Base-by-base conservation (phyloP, 345 rosid species). In the Hypericum androsaemum region DNA sequence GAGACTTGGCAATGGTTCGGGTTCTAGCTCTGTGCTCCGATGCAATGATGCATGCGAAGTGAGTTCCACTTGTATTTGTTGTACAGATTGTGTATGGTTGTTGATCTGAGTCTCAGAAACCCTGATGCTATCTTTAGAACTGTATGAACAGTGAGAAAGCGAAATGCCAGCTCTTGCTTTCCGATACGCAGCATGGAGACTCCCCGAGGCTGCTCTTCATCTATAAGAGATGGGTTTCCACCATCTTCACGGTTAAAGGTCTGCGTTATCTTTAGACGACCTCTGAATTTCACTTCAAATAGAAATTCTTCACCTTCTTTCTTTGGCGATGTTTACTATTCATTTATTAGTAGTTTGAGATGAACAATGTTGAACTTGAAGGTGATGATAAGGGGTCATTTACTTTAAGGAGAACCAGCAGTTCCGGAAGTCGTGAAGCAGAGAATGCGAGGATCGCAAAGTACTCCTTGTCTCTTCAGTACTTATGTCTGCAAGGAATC, bases 1-100 rank as follows among this genome's bases (percentile, higher is more conserved):
- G 89, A 73, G 96, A 84, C 65, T 59, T 90, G 67, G 85, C 89
- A 5, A 80, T 90, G 86, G 80, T 79, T 44, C 64, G 89, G 47
- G 74, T 75, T 38, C 80, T 87, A 54, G 92, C 96, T 56, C 67
- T 90, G 43, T 80, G 95, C 59, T 78, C 65, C 64, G 78, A 84
- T 65, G 96, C 95, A 13, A 62, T 76, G 11, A 43, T 14, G 17
- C 71, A 77, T 65, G 85, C 95, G 2, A 82, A 69, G 96, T 89
- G 45, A 74, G 85, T 46, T 46, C 32, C 4, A 22, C 32, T 22
- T 22, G 10, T 46, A 13, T 15, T 9, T 4, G 7, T 5, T 1
- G 0, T 46, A 12, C 50, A 10, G 16, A 4, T 0, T 5, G 12
- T 46, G 10, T 3, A n/a, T 46, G 50, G 8, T 13, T 46, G 6